Evolutionary conservation across 208 protist genomes (phyloP).

Genomic region (Crithidia expoeki): DNA sequence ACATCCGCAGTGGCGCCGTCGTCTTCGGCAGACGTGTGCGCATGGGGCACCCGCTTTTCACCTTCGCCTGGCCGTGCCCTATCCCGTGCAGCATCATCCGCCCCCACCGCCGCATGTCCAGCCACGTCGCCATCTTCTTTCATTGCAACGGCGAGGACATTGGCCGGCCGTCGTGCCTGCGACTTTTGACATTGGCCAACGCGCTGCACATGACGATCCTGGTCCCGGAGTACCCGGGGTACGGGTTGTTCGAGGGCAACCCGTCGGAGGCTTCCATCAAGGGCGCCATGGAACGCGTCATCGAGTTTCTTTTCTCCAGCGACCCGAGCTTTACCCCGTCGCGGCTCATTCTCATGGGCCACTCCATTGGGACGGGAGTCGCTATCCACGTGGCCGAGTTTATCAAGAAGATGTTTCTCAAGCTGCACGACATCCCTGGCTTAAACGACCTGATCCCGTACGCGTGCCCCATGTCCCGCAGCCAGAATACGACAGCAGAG

Average conservation of each 20-base stretch:
- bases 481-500: background rate
- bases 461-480: conserved; percentile 23
- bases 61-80: conserved; percentile 29
- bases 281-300: conserved; percentile 43
- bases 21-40: conserved; percentile 35
- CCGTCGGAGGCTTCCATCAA: conserved; percentile 48
- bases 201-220: conserved; percentile 53
- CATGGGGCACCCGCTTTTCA: conserved; percentile 25
- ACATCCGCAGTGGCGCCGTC: conserved; percentile 36
- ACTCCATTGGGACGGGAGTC: conserved; percentile 53
- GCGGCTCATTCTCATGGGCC: conserved; percentile 49
- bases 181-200: conserved; percentile 44
- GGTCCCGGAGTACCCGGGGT: conserved; percentile 53
- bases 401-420: conserved; percentile 35
- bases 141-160: conserved; percentile 65
- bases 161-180: conserved; percentile 34
- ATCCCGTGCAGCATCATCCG: conserved; percentile 55
- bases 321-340: conserved; percentile 44
- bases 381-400: conserved; percentile 43
- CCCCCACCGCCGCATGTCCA: conserved; percentile 49
- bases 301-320: conserved; percentile 45
- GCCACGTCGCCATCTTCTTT: conserved; percentile 52
- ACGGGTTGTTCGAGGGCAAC: conserved; percentile 40
- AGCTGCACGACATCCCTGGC: conserved; percentile 21
- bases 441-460: conserved; percentile 13